Conservation (phyloP, 164 flowering plant genomes). For the Chloranthus sessilifolius region DNA sequence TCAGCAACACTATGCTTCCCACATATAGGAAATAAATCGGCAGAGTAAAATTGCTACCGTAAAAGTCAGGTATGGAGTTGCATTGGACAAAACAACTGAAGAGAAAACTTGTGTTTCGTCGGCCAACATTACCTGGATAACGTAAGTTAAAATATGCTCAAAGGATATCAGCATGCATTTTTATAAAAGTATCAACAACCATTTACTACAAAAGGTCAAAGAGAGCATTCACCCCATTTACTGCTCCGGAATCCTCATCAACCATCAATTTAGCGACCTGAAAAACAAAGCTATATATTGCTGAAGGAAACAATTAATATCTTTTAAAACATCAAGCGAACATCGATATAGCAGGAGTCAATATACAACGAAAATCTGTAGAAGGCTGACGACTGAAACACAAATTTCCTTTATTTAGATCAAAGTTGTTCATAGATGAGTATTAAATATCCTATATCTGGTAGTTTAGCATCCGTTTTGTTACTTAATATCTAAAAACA, state of each 20-base stretch:
- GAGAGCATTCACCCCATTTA: slow-evolving; percentile 60
- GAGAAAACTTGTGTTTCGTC: slow-evolving; percentile 70
- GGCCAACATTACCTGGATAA: slow-evolving; percentile 60
- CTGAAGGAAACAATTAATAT: no score
- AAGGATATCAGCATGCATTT: slow-evolving; percentile 1
- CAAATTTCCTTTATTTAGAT: no score
- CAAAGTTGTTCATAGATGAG: no score
- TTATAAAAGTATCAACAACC: slow-evolving; percentile 1
- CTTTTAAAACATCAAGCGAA: no score
- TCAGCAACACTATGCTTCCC: no score
- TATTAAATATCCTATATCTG: no score
- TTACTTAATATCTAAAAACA: no score
- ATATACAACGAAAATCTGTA: no score
- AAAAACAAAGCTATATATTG: slow-evolving; percentile 16
- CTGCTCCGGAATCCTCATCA: slow-evolving; percentile 46
- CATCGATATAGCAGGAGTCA: no score
- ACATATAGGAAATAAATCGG: no score
- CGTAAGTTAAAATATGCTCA: slow-evolving; percentile 9
- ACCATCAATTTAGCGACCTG: slow-evolving; percentile 64
- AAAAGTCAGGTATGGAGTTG: slow-evolving; percentile 87
- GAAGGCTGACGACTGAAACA: no score
- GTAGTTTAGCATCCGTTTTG: no score
- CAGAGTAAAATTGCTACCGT: slow-evolving; percentile 39
- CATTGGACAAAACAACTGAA: slow-evolving; percentile 83
- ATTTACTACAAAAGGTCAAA: background rate